Percentiles rank a stretch among this genome's conserved stretches.
Evolutionary conservation across 73 alveolate species (phyloP).

Genomic region (Stentor coeruleus): DNA sequence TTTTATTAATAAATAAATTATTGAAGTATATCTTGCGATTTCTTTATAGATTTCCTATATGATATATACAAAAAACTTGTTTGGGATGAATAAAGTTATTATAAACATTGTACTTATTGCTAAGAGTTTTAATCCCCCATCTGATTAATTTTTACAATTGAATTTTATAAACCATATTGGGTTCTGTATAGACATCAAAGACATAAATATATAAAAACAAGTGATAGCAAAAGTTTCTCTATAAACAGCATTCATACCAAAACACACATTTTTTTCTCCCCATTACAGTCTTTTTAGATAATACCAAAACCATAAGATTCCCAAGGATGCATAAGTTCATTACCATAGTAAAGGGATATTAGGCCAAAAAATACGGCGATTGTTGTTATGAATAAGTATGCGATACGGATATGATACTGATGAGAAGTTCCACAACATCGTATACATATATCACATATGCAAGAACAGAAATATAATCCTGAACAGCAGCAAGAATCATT

Average conservation of each 20-base stretch:
- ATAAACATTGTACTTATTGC: background rate
- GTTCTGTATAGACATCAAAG: background rate
- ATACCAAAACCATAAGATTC: background rate
- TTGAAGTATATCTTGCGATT: background rate
- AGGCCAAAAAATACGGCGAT: background rate
- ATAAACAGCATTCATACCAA: background rate
- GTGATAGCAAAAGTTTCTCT: background rate
- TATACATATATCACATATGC: background rate
- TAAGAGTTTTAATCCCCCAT: background rate
- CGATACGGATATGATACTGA: background rate
- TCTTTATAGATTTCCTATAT: background rate
- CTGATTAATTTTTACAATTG: background rate
- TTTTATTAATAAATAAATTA: background rate
- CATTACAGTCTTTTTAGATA: too few species aligned
- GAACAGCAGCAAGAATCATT: conserved; percentile 2
- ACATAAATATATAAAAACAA: background rate
- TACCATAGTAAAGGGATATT: background rate
- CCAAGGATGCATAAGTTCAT: background rate
- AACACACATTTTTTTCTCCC: background rate
- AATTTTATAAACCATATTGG: background rate
- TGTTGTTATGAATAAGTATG: background rate
- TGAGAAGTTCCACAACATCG: conserved; percentile 8
- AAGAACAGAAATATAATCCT: background rate
- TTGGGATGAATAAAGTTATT: background rate
- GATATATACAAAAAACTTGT: background rate